Conservation (phyloP, 768 basidiomycete genomes). For the Mycena polygramma region DNA sequence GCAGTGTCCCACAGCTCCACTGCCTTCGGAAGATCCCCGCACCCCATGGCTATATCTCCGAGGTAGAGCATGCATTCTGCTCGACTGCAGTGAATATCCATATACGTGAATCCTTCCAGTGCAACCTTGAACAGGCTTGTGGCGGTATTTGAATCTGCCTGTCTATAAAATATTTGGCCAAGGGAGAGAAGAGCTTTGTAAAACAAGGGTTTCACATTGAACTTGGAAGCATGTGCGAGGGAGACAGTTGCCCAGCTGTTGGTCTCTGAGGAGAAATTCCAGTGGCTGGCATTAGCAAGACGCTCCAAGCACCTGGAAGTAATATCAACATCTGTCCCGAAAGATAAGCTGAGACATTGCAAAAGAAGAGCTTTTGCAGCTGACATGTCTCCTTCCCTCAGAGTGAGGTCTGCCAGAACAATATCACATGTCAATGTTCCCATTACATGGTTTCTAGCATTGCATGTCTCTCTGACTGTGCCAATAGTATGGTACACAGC, state of each 20-base stretch:
- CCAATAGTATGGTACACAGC: not conserved
- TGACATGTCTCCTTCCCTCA: not conserved
- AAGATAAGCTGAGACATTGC: not conserved
- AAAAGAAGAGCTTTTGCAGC: no score
- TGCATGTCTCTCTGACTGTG: not conserved
- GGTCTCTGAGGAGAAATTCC: not conserved
- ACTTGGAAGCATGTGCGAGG: not conserved
- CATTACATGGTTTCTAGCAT: no score
- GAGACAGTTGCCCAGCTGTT: not conserved
- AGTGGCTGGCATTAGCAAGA: not conserved
- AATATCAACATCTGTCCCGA: not conserved
- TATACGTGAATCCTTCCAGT: not conserved
- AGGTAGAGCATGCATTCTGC: constrained; percentile 4
- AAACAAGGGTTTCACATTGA: not conserved
- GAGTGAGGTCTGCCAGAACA: not conserved
- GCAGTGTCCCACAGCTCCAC: not conserved
- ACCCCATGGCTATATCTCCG: not conserved
- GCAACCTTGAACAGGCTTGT: not conserved
- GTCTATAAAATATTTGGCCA: not conserved
- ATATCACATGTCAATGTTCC: not conserved
- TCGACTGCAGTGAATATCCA: constrained; percentile 1
- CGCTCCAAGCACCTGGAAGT: not conserved
- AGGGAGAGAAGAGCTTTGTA: constrained; percentile 1
- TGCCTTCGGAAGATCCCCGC: not conserved
- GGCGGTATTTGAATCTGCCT: not conserved